Evolutionary conservation across 2,329 filamentous ascomycete genomes (phyloP).

Genomic region (Nemania abortiva): DNA sequence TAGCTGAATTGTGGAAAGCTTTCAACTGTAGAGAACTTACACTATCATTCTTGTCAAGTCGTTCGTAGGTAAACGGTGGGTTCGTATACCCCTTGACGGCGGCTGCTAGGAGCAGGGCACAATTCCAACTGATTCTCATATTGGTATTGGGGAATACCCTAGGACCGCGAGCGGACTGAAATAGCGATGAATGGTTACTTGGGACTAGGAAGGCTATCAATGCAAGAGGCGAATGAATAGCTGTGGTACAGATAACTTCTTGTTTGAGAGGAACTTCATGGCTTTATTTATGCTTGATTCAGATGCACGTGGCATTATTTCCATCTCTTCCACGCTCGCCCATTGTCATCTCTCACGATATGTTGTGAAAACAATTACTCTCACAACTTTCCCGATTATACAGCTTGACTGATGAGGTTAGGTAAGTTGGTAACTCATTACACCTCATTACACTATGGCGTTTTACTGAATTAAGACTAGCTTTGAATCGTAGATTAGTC

Average conservation of each 20-base stretch:
- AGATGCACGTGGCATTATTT: neutral
- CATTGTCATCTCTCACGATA: too few relatives aligned
- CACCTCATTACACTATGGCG: neutral
- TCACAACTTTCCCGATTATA: neutral
- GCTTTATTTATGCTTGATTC: constrained; percentile 28
- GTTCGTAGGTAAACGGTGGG: constrained; percentile 49
- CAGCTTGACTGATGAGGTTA: neutral
- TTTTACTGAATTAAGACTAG: constrained; percentile 10
- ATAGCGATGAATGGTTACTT: neutral
- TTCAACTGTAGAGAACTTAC: constrained; percentile 31
- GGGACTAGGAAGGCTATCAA: neutral
- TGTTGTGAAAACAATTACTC: neutral
- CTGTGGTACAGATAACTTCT: neutral
- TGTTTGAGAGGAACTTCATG: constrained; percentile 1
- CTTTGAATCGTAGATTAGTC: neutral
- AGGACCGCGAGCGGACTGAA: neutral
- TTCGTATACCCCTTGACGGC: neutral
- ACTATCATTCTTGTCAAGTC: constrained; percentile 52
- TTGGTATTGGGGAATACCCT: constrained; percentile 11
- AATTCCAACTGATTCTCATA: constrained; percentile 24
- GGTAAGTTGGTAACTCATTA: constrained; percentile 21
- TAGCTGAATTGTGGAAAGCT: constrained; percentile 37
- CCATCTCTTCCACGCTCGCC: neutral
- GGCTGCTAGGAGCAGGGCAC: constrained; percentile 21
- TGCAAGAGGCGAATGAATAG: neutral